Evolutionary conservation across 192 early-diverging fungal species (phyloP).

Genomic region (Diversispora epigaea): DNA sequence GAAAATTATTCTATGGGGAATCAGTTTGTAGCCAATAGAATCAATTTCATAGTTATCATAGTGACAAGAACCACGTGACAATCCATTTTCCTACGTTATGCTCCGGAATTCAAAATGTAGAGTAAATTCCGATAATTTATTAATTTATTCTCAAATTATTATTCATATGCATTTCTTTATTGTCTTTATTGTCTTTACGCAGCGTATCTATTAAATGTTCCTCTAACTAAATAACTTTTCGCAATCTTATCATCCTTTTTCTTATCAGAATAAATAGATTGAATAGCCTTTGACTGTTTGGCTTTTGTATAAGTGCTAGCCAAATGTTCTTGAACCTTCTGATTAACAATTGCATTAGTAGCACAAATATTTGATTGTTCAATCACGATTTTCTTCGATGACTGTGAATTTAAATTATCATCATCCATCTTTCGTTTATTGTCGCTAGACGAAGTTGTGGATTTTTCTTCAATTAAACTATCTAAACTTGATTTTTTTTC

Average conservation of each 20-base stretch:
- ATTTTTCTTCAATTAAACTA: background rate
- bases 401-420: background rate
- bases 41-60: too few relatives aligned
- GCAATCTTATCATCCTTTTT: slow-evolving; percentile 7
- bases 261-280: slow-evolving; percentile 27
- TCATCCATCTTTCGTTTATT: slow-evolving; percentile 13
- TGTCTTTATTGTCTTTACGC: background rate
- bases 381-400: slow-evolving; percentile 3
- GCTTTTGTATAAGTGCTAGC: background rate
- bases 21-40: too few relatives aligned
- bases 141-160: too few relatives aligned
- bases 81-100: too few relatives aligned
- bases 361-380: background rate
- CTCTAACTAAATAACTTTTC: slow-evolving; percentile 34
- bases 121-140: too few relatives aligned
- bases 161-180: too few relatives aligned
- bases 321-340: slow-evolving; percentile 25
- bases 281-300: slow-evolving; percentile 24
- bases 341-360: slow-evolving; percentile 7
- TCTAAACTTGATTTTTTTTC: slow-evolving; percentile 43
- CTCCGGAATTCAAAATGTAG: too few relatives aligned
- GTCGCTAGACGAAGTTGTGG: background rate
- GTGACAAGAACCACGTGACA: too few relatives aligned
- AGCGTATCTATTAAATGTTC: slow-evolving; percentile 31
- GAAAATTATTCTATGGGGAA: too few relatives aligned